Evolutionary conservation across 345 rosid species (phyloP).

Genomic region (Dovyalis caffra): DNA sequence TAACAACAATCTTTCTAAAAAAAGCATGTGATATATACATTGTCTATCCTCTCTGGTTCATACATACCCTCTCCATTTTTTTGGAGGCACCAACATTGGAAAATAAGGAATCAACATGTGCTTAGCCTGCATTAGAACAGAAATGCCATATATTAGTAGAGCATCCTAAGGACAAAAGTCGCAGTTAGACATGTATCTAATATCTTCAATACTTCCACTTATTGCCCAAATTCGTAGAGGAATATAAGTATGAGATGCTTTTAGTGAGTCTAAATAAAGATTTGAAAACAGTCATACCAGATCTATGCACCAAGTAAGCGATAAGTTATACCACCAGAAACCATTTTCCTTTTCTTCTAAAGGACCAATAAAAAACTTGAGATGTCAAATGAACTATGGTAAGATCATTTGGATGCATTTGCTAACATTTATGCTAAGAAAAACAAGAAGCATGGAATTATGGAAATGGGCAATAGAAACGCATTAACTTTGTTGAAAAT

Average conservation of each 20-base stretch:
- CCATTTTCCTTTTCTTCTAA: background rate
- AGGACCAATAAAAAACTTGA: background rate
- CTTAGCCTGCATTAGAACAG: conserved; percentile 65
- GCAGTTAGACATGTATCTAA: background rate
- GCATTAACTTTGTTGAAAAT: background rate
- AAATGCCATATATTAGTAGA: conserved; percentile 6
- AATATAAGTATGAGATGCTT: background rate
- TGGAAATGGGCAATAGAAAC: background rate
- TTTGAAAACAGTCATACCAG: background rate
- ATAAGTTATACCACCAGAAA: background rate
- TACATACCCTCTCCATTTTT: conserved; percentile 90
- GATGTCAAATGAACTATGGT: background rate
- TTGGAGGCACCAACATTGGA: conserved; percentile 98
- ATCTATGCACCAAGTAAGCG: background rate
- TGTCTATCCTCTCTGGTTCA: conserved; percentile 14
- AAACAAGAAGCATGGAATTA: background rate
- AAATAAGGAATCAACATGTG: conserved; percentile 88
- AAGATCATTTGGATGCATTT: background rate
- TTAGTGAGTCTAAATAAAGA: background rate
- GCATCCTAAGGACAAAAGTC: conserved; percentile 1
- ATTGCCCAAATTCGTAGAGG: background rate
- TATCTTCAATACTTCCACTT: background rate
- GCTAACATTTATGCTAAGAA: background rate
- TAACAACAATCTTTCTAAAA: background rate
- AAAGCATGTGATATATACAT: background rate